Percentiles rank a stretch among this genome's conserved stretches.
Evolutionary conservation across 371 early-diverging fungal species (phyloP).

Genomic region (Fennellomyces sp.): DNA sequence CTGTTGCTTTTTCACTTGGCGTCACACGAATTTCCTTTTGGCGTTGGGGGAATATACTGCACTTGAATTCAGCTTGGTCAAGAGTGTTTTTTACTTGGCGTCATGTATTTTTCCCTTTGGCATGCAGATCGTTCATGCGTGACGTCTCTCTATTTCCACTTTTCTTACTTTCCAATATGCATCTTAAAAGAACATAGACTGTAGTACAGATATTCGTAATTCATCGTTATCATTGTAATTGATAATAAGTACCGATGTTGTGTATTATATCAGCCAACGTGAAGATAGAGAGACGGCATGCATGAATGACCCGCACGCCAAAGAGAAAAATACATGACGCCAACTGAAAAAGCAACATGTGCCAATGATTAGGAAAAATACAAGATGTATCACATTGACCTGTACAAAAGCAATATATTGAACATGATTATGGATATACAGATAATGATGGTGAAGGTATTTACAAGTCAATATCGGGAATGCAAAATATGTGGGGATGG

Average conservation of each 20-base stretch:
- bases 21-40: neutral
- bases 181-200: neutral
- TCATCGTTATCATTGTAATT: neutral
- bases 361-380: neutral
- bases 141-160: neutral
- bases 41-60: conserved; percentile 1
- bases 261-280: neutral
- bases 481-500: neutral
- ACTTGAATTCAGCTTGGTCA: neutral
- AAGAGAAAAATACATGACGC: neutral
- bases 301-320: neutral
- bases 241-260: neutral
- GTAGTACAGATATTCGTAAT: neutral
- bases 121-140: neutral
- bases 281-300: neutral
- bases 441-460: neutral
- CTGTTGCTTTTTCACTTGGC: no score
- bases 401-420: no score
- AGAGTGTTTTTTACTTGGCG: conserved; percentile 1
- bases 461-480: neutral
- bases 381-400: no score
- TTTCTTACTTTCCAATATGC: neutral
- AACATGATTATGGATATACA: conserved; percentile 10
- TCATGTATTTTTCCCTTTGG: neutral
- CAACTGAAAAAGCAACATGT: neutral